Percentiles rank a stretch among this genome's conserved stretches.
phyloP scores from a whole-genome alignment of 257 asterid species.

The Forsythia suspensa region DNA sequence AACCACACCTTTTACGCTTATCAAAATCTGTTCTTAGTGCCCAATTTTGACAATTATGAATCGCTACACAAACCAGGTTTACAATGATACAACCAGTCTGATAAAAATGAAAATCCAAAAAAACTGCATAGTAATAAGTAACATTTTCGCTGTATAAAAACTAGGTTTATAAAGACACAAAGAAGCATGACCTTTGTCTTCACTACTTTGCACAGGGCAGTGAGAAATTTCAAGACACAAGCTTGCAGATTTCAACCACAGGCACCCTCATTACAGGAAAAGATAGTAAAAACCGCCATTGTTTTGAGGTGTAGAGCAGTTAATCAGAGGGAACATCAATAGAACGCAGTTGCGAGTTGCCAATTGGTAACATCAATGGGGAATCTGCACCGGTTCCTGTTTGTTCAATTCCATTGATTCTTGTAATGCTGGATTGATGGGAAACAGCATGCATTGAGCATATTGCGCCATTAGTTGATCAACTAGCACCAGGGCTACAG shows the following conservation, averaged over 20 bases:
- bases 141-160: neutral
- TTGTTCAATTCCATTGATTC: slow-evolving; percentile 47
- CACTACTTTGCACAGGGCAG: neutral
- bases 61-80: neutral
- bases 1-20: neutral
- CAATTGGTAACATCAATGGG: slow-evolving; percentile 29
- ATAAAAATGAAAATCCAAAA: too few relatives aligned
- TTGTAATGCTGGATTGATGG: slow-evolving; percentile 78
- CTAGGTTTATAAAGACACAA: neutral
- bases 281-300: neutral
- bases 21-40: neutral
- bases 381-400: slow-evolving; percentile 42
- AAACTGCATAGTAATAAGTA: neutral
- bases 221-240: neutral
- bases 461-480: slow-evolving; percentile 94
- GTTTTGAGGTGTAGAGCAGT: neutral
- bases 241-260: neutral
- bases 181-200: neutral
- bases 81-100: neutral
- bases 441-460: slow-evolving; percentile 86
- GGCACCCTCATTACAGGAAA: neutral
- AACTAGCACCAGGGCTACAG: slow-evolving; percentile 86
- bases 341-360: too few relatives aligned
- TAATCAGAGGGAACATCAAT: neutral
- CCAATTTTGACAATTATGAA: neutral